phyloP scores from a whole-genome alignment of 1,139 yeast species.

The Suhomyces wounanorum region DNA sequence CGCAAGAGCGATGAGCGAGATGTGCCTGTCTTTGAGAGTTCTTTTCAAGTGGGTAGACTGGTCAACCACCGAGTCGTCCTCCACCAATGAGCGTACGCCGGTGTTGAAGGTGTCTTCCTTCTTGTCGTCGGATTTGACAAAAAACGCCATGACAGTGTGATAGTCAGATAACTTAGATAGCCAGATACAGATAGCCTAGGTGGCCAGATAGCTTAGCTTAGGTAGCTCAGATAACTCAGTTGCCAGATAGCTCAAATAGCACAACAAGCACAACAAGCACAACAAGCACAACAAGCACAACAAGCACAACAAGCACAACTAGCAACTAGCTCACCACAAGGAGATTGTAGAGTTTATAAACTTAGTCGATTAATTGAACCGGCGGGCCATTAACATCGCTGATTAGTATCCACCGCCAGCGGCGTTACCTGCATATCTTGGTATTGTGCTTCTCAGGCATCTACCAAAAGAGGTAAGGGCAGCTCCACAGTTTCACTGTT shows the following conservation, averaged over 20 bases:
- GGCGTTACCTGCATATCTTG: neutral
- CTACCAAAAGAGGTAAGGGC: neutral
- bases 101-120: conserved; percentile 4
- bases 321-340: too few relatives aligned
- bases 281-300: neutral
- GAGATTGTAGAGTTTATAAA: neutral
- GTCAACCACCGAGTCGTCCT: conserved; percentile 15
- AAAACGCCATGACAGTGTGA: neutral
- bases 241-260: too few relatives aligned
- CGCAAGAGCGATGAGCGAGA: conserved; percentile 51
- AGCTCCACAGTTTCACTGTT: neutral
- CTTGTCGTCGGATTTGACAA: neutral
- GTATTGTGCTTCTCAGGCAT: neutral
- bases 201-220: too few relatives aligned
- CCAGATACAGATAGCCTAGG: too few relatives aligned
- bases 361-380: neutral
- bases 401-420: neutral
- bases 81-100: conserved; percentile 2
- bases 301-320: neutral
- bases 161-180: neutral
- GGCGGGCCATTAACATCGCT: neutral
- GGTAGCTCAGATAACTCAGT: too few relatives aligned
- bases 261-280: too few relatives aligned
- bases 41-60: conserved; percentile 30
- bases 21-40: conserved; percentile 45